Conservation (phyloP, 2,329 filamentous ascomycete species). For the Colletotrichum coccodes region DNA sequence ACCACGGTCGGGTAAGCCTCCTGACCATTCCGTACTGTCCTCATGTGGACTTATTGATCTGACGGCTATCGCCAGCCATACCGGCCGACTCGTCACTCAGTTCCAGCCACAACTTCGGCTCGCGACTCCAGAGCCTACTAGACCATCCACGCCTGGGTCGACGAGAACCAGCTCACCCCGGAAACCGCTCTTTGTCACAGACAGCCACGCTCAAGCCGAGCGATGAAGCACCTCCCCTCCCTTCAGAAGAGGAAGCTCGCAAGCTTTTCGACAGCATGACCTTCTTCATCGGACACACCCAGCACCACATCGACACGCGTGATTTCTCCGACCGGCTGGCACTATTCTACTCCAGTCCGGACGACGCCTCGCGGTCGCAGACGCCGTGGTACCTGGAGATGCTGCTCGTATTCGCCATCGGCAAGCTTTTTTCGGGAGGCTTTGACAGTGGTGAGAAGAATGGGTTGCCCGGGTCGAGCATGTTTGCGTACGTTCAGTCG, state of each 20-base stretch:
- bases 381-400: constrained; percentile 28
- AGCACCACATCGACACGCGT: constrained; percentile 38
- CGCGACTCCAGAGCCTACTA: constrained; percentile 33
- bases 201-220: neutral
- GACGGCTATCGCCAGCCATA: constrained; percentile 21
- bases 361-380: neutral
- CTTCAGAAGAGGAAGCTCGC: constrained; percentile 33
- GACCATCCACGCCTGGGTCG: constrained; percentile 31
- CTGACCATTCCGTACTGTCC: neutral
- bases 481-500: constrained; percentile 11
- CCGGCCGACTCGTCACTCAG: constrained; percentile 32
- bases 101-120: constrained; percentile 35
- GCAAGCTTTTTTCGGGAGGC: constrained; percentile 23
- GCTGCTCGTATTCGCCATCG: constrained; percentile 28
- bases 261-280: constrained; percentile 36
- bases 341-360: constrained; percentile 16
- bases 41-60: neutral
- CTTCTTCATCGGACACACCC: constrained; percentile 37
- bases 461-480: constrained; percentile 10
- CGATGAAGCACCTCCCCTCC: constrained; percentile 16
- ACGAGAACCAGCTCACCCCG: neutral
- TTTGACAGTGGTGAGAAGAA: neutral
- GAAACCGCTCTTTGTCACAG: neutral
- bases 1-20: constrained; percentile 1
- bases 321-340: constrained; percentile 33